Percentiles rank a stretch among this genome's conserved stretches.
These are phyloP conservation scores for Dactylis glomerata DNA, from an alignment of 176 grass and related monocot species.

Conservation along the genomic window DNA sequence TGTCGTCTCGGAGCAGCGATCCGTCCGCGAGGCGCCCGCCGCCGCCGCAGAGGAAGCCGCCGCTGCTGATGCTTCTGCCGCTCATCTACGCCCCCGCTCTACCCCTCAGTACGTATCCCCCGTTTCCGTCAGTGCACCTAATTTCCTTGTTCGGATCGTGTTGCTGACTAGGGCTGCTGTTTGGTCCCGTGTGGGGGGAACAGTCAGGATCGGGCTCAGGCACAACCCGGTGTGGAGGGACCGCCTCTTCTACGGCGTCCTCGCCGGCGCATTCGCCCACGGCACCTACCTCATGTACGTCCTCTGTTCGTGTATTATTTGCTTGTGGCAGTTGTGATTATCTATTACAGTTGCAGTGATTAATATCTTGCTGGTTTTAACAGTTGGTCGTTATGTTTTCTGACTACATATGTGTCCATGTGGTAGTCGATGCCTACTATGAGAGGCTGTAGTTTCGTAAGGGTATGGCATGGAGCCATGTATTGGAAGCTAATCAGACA, in stretches of 20 bases:
- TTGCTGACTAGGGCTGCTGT: constrained; percentile 16
- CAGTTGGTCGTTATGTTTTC: not conserved
- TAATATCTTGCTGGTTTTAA: not conserved
- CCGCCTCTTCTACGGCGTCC: constrained; percentile 85
- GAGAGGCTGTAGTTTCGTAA: not conserved
- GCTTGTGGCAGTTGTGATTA: not conserved
- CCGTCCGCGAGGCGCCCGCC: constrained; percentile 37
- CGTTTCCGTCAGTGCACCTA: not conserved
- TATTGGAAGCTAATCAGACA: not conserved
- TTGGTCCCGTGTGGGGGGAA: not conserved
- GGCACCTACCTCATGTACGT: constrained; percentile 89
- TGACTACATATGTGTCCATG: not conserved
- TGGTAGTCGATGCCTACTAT: not conserved
- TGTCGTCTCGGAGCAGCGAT: constrained; percentile 29
- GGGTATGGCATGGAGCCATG: not conserved
- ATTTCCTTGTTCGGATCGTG: not conserved
- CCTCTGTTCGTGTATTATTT: not conserved
- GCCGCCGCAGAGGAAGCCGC: constrained; percentile 50
- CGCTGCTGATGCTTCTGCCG: constrained; percentile 69
- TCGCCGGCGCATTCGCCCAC: constrained; percentile 84
- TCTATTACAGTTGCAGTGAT: constrained; percentile 11
- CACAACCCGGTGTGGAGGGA: constrained; percentile 82
- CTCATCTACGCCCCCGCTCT: constrained; percentile 81
- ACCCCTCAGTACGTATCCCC: constrained; percentile 59
- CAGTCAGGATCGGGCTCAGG: constrained; percentile 87